These are phyloP conservation scores for Rubia yunnanensis DNA, from an alignment of 257 asterid species.

Conservation along the genomic window DNA sequence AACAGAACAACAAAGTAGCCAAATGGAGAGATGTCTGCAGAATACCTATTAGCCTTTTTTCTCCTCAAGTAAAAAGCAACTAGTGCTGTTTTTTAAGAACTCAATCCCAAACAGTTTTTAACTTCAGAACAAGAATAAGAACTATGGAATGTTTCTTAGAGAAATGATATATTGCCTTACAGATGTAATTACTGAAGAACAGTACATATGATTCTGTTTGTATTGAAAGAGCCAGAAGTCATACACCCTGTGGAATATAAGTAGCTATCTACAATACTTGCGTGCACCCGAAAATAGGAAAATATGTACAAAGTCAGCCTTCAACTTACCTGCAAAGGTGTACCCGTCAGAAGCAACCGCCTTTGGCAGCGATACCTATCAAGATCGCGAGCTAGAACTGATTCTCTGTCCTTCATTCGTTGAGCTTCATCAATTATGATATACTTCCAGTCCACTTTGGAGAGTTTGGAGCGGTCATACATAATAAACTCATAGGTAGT, in stretches of 20 bases:
- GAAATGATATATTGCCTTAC: no score
- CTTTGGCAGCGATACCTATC: slow-evolving; percentile 99
- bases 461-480: slow-evolving; percentile 97
- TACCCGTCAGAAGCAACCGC: slow-evolving; percentile 98
- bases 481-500: slow-evolving; percentile 96
- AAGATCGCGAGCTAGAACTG: slow-evolving; percentile 99
- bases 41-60: no score
- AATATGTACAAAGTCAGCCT: not conserved
- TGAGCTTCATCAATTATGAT: slow-evolving; percentile 98
- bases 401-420: slow-evolving; percentile 97
- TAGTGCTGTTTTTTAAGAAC: not conserved
- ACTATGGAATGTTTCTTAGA: not conserved
- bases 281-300: slow-evolving; percentile 5
- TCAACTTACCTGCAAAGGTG: slow-evolving; percentile 81
- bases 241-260: not conserved
- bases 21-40: not conserved
- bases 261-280: not conserved
- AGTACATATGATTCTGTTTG: not conserved
- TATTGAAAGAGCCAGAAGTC: not conserved
- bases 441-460: slow-evolving; percentile 97
- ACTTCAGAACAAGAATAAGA: not conserved
- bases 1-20: not conserved
- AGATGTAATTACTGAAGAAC: no score
- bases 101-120: not conserved
- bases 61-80: not conserved